Conservation (phyloP, 2,329 filamentous ascomycete genomes). For the Dissoconium aciculare region DNA sequence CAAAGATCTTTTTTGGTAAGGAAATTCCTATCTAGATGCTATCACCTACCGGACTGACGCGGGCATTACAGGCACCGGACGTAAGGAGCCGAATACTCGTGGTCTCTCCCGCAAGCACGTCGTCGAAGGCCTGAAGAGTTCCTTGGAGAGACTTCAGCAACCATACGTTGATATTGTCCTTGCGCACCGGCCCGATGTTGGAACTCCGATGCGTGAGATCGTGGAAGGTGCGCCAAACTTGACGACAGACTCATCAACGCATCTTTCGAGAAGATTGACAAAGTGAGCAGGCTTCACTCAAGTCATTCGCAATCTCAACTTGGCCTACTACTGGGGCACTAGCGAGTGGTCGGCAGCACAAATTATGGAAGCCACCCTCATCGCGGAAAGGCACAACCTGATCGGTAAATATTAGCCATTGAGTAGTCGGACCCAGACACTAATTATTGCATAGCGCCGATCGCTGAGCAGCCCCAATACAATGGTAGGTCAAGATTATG, state of each 20-base stretch:
- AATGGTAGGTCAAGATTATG: constrained; percentile 28
- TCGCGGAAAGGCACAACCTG: constrained; percentile 43
- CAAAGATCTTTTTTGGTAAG: constrained; percentile 40
- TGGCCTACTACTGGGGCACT: constrained; percentile 51
- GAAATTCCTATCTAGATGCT: not conserved
- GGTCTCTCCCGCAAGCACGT: constrained; percentile 37
- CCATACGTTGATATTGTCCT: constrained; percentile 54
- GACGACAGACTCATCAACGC: no score
- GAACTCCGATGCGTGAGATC: constrained; percentile 37
- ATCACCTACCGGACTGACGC: constrained; percentile 1
- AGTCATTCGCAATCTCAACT: constrained; percentile 39
- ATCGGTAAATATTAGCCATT: no score
- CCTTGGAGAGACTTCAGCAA: constrained; percentile 43
- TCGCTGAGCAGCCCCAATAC: constrained; percentile 43
- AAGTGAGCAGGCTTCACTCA: constrained; percentile 40
- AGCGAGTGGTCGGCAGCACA: constrained; percentile 45
- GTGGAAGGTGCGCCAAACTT: no score
- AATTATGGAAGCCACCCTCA: constrained; percentile 42
- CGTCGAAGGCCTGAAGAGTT: constrained; percentile 44
- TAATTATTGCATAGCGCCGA: no score
- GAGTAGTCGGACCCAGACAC: no score
- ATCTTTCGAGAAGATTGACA: no score
- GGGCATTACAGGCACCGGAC: constrained; percentile 20
- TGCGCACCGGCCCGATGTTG: constrained; percentile 44
- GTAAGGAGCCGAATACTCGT: constrained; percentile 44